Base-by-base conservation (phyloP, 441 rosid genomes). In the Rhodomyrtus psidioides region DNA sequence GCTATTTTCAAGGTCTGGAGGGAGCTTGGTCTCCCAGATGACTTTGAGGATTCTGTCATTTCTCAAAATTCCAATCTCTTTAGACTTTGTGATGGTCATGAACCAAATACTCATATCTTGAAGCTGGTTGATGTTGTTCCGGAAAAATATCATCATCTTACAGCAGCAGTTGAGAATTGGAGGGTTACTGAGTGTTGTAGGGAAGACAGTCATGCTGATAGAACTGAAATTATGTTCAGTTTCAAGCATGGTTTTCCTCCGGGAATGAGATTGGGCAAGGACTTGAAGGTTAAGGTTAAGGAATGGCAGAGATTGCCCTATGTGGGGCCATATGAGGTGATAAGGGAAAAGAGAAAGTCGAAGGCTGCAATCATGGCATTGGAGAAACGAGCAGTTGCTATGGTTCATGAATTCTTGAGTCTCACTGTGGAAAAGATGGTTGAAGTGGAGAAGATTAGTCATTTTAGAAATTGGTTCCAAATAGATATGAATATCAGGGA, bases 1-100 rank as follows among this genome's bases (percentile, higher is more conserved):
- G 96, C 98, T 17, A 53, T 95, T 85, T 96, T 95, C 86, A 95
- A 95, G 90, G 98, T 95, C n/a, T 96, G 98, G 99, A 95, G 95
- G 91, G 98, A 96, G 82, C 91, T 95, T 70, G 96, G 98, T 15
- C 95, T 96, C 83, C 99, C 99, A 7, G 97, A 95, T 91, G 96
- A 95, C 79, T 95, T 95, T 87, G 99, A 97, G 90, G 96, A 94
- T 86, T 95, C 99, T 19, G 94, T 95, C 60, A 94, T 95, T 46
- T 86, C 89, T 27, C 83, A 55, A 82, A 94, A 95, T 90, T 85
- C 91, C n/a, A 89, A 92, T 85, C 53, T 95, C 26, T 95, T 95
- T 59, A 87, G 14, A 83, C 93, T 92, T 30, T 87, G 85, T 60
- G 94, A 91, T 85, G 98, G 90, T 27, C 81, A 91, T 88, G 97